Percentiles rank a stretch among this genome's conserved stretches.
Conservation (phyloP, 345 rosid genomes). For the Hibiscus trionum region DNA sequence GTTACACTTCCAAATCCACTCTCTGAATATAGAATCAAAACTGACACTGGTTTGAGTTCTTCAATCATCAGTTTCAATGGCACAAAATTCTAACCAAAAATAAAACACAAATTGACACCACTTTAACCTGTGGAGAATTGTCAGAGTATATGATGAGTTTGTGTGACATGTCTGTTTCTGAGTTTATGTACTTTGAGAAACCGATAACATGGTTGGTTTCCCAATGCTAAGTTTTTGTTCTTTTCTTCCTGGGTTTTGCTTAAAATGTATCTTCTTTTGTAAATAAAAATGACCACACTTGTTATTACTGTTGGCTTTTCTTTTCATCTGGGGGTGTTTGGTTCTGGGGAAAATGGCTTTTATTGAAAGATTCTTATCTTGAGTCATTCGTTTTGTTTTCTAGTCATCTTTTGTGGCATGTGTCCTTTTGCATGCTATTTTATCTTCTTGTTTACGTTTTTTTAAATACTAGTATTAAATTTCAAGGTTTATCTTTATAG, state of each 20-base stretch:
- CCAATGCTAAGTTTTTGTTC: background rate
- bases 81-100: background rate
- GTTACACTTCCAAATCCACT: background rate
- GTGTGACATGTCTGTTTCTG: background rate
- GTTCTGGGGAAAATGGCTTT: background rate
- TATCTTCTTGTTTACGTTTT: background rate
- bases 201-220: background rate
- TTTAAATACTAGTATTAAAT: background rate
- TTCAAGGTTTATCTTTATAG: background rate
- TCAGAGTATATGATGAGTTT: background rate
- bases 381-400: background rate
- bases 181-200: background rate
- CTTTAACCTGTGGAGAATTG: background rate
- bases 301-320: too few species aligned
- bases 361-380: background rate
- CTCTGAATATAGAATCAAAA: background rate
- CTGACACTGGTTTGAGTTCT: background rate
- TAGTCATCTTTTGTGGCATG: conserved; percentile 1
- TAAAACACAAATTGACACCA: background rate
- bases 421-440: conserved; percentile 7
- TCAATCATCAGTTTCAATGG: background rate
- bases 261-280: background rate
- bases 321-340: background rate
- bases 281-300: background rate
- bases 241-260: background rate